Percentiles rank a stretch among this genome's conserved stretches.
Evolutionary conservation across 495 filamentous ascomycete genomes (phyloP).

Genomic region (Rostrohypoxylon terebratum): DNA sequence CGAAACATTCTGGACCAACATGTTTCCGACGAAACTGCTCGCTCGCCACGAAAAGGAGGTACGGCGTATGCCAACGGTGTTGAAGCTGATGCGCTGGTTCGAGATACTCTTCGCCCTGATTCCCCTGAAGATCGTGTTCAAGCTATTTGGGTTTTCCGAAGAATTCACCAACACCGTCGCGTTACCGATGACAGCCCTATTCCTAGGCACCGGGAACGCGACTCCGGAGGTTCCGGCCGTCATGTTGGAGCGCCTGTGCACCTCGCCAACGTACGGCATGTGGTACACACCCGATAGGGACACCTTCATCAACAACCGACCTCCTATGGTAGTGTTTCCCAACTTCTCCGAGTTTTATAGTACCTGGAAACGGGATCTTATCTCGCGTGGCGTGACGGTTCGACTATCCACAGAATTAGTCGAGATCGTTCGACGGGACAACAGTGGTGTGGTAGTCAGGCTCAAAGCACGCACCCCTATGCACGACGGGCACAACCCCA

Average conservation of each 20-base stretch:
- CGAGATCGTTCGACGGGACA: conserved; percentile 66
- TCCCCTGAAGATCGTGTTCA: conserved; percentile 76
- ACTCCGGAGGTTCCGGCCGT: conserved; percentile 80
- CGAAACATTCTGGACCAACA: conserved; percentile 82
- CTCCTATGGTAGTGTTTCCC: conserved; percentile 85
- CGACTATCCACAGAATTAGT: conserved; percentile 72
- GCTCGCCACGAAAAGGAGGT: conserved; percentile 73
- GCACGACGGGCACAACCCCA: conserved; percentile 52
- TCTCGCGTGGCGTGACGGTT: conserved; percentile 71
- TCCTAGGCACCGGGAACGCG: conserved; percentile 83
- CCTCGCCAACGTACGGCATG: conserved; percentile 78
- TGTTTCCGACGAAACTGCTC: conserved; percentile 77
- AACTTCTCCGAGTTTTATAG: conserved; percentile 78
- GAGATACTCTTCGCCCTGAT: conserved; percentile 78
- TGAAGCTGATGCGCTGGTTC: conserved; percentile 76
- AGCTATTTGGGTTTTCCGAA: conserved; percentile 75
- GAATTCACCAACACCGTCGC: conserved; percentile 81
- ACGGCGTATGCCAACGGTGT: conserved; percentile 70
- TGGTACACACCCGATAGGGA: conserved; percentile 76
- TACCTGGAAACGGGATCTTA: conserved; percentile 72
- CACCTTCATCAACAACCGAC: conserved; percentile 74
- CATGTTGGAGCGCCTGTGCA: conserved; percentile 79
- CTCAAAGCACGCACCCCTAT: conserved; percentile 44
- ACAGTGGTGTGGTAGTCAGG: conserved; percentile 67
- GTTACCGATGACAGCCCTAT: conserved; percentile 78